These are phyloP conservation scores for Jamesozyma hellenica DNA, from an alignment of 805 yeast genomes.

Conservation along the genomic window DNA sequence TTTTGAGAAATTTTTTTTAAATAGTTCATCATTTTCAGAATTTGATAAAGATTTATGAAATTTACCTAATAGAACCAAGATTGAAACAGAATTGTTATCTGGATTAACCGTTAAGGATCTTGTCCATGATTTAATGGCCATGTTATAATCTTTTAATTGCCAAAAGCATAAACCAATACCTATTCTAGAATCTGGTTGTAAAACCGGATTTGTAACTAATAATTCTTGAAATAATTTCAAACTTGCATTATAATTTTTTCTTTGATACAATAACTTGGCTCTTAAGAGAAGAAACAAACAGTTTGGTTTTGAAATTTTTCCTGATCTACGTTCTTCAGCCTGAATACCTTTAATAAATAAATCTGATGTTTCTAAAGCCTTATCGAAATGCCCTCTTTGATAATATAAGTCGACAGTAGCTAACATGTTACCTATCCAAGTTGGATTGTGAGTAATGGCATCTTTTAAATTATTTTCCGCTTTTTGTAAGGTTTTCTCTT, in stretches of 20 bases:
- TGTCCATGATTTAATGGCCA: slow-evolving; percentile 78
- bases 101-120: slow-evolving; percentile 63
- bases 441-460: slow-evolving; percentile 39
- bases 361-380: slow-evolving; percentile 63
- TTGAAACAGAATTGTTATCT: slow-evolving; percentile 46
- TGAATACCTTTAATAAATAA: slow-evolving; percentile 37
- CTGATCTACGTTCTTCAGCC: slow-evolving; percentile 25
- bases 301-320: slow-evolving; percentile 45
- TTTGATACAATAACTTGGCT: slow-evolving; percentile 69
- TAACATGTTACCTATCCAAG: slow-evolving; percentile 42
- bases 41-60: slow-evolving; percentile 55
- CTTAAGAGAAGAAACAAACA: slow-evolving; percentile 71
- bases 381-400: slow-evolving; percentile 53
- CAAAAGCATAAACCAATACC: slow-evolving; percentile 94
- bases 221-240: slow-evolving; percentile 78
- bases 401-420: slow-evolving; percentile 59
- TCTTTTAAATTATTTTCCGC: slow-evolving; percentile 40
- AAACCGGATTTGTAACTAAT: slow-evolving; percentile 61
- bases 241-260: slow-evolving; percentile 63
- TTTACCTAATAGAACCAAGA: slow-evolving; percentile 56
- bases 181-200: slow-evolving; percentile 84
- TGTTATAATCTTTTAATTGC: slow-evolving; percentile 65
- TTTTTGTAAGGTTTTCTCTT: slow-evolving; percentile 26
- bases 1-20: slow-evolving; percentile 45
- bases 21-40: slow-evolving; percentile 39